A percentile compares a stretch with the other conserved stretches of the same genome.
phyloP scores from a whole-genome alignment of 1,284 basidiomycete species.

The Rhodotorula sp. region DNA sequence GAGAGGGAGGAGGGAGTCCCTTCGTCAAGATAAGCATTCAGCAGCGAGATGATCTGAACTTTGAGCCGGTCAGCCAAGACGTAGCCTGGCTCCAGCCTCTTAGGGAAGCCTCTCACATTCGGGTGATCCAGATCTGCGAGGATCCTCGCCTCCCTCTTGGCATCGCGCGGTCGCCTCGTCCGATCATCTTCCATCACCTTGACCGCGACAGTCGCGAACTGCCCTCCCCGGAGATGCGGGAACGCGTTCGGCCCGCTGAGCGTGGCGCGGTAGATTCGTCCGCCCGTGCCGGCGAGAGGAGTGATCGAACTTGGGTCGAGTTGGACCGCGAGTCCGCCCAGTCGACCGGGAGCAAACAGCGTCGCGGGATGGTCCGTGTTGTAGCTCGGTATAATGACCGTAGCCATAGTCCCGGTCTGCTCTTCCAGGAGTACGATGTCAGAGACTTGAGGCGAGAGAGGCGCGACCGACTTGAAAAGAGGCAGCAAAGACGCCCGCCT shows the following conservation, averaged over 20 bases:
- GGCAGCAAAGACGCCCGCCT: too few relatives aligned
- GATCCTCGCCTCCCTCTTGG: conserved; percentile 25
- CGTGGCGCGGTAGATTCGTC: neutral
- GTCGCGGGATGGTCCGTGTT: conserved; percentile 19
- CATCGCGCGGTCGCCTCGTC: conserved; percentile 28
- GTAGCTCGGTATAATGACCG: neutral
- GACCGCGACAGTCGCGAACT: conserved; percentile 11
- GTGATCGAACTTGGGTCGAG: conserved; percentile 17
- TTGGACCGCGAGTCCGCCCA: conserved; percentile 11
- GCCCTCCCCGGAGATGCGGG: neutral
- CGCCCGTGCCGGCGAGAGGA: neutral
- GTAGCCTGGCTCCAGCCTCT: too few relatives aligned
- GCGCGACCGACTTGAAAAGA: too few relatives aligned
- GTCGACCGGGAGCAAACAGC: conserved; percentile 17
- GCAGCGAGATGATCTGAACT: conserved; percentile 32
- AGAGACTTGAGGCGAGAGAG: too few relatives aligned
- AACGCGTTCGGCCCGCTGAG: neutral
- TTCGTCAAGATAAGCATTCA: conserved; percentile 39
- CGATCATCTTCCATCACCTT: conserved; percentile 31
- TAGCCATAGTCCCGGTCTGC: neutral
- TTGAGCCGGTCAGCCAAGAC: neutral
- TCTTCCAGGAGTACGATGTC: neutral
- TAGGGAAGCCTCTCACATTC: conserved; percentile 20
- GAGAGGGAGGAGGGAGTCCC: neutral
- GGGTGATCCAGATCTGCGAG: conserved; percentile 26